phyloP scores from a whole-genome alignment of 805 yeast genomes.

The Alloascoidea africana region DNA sequence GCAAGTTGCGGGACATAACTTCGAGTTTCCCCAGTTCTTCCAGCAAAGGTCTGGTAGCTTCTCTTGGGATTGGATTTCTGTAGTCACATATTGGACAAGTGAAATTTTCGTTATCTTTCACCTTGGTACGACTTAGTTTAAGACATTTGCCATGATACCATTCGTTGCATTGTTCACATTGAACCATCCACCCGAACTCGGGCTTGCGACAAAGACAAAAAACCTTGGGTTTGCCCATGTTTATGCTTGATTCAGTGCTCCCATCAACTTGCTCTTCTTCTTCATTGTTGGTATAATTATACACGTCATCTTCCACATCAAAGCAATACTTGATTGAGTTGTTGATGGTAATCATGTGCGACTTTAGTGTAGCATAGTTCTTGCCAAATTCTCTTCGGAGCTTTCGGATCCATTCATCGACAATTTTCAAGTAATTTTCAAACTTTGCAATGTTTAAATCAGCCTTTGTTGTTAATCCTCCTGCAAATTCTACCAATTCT shows the following conservation, averaged over 20 bases:
- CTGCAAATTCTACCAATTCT: constrained; percentile 12
- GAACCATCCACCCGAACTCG: constrained; percentile 81
- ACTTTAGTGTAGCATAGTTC: constrained; percentile 19
- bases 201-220: constrained; percentile 30
- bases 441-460: constrained; percentile 9
- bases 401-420: constrained; percentile 23
- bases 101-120: constrained; percentile 23
- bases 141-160: constrained; percentile 94
- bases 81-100: constrained; percentile 42
- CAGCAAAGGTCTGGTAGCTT: constrained; percentile 18
- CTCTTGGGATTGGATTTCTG: constrained; percentile 16
- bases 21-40: constrained; percentile 15
- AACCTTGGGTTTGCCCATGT: constrained; percentile 27
- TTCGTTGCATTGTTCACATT: constrained; percentile 77
- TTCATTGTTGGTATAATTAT: constrained; percentile 3
- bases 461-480: constrained; percentile 7
- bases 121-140: constrained; percentile 11
- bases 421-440: constrained; percentile 12
- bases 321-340: too few relatives aligned
- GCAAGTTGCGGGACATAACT: constrained; percentile 9
- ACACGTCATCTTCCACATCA: too few relatives aligned
- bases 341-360: too few relatives aligned
- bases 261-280: constrained; percentile 6
- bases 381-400: constrained; percentile 21
- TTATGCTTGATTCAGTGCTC: constrained; percentile 25